Base-by-base conservation (phyloP, 345 rosid genomes). In the Pistacia vera region DNA sequence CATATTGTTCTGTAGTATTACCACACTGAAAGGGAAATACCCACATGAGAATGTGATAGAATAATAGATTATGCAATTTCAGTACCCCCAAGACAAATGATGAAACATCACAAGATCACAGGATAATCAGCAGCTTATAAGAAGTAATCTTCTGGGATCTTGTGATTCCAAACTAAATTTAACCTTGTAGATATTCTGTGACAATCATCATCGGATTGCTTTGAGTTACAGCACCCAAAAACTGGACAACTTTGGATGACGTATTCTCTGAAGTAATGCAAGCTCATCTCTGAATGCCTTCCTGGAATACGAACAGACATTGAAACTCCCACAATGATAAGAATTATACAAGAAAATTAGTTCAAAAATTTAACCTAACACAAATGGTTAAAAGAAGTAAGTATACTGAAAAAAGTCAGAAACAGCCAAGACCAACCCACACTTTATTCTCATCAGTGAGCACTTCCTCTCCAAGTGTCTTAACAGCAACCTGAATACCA, bases 171-270 rank as follows among this genome's bases (percentile, higher is more conserved):
- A 9, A 58, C 9, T 16, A 20, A 68, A 63, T 52, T 18, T 9
- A 75, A 93, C 98, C 94, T 90, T 88, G 87, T 79, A 91, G 81
- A 84, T 85, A 93, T 65, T 93, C 96, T 11, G 96, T 93, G 78
- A 93, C 91, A 74, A 91, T 91, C 90, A 90, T 90, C 98, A 93
- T 93, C 16, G 94, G 96, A 79, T 87, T 88, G 81, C 94, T 88
- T 78, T 93, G 96, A 48, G 98, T 93, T 64, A 93, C 94, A 78
- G 98, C 98, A 71, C 96, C 94, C 76, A 91, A 62, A 84, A 93
- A 93, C 83, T 91, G 98, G 63, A 93, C 98, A 93, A 93, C 80
- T 91, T 93, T 20, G 96, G 98, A 82, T 90, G 96, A 35, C 92
- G 94, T 77, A 91, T 82, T 88, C 88, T 93, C 83, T 93, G 96